Conservation (phyloP, 2,329 filamentous ascomycete genomes). For the Trichoderma pleuroti region DNA sequence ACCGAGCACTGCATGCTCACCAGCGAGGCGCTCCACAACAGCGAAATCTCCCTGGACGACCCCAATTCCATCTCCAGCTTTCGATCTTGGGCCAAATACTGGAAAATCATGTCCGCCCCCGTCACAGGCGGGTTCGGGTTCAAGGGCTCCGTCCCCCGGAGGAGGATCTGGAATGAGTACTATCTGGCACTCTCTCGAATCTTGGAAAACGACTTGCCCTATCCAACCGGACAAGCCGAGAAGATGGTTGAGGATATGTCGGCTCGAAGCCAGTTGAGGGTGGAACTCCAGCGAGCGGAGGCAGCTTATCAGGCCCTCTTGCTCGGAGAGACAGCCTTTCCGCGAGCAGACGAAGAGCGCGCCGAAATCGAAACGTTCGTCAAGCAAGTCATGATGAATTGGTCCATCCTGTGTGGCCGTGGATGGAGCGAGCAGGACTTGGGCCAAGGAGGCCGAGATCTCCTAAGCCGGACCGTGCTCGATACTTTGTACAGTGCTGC, state of each 20-base stretch:
- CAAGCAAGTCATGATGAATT: slow-evolving; percentile 76
- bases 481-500: slow-evolving; percentile 88
- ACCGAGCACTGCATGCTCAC: slow-evolving; percentile 71
- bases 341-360: slow-evolving; percentile 75
- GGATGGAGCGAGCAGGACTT: slow-evolving; percentile 79
- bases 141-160: slow-evolving; percentile 56
- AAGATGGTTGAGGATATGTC: slow-evolving; percentile 47
- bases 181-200: slow-evolving; percentile 76
- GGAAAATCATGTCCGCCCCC: slow-evolving; percentile 50
- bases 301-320: slow-evolving; percentile 74
- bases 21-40: slow-evolving; percentile 54
- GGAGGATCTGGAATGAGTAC: slow-evolving; percentile 80
- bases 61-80: slow-evolving; percentile 54
- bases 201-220: slow-evolving; percentile 62
- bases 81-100: slow-evolving; percentile 68
- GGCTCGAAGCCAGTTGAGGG: slow-evolving; percentile 60
- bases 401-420: slow-evolving; percentile 74
- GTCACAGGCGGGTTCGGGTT: slow-evolving; percentile 55
- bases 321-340: slow-evolving; percentile 76
- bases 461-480: slow-evolving; percentile 70
- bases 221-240: slow-evolving; percentile 47
- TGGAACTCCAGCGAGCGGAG: slow-evolving; percentile 78
- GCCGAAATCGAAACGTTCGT: slow-evolving; percentile 79
- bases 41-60: slow-evolving; percentile 49
- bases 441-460: slow-evolving; percentile 74